phyloP scores from a whole-genome alignment of 2,329 filamentous ascomycete genomes.

The Verticillium tricorpus region DNA sequence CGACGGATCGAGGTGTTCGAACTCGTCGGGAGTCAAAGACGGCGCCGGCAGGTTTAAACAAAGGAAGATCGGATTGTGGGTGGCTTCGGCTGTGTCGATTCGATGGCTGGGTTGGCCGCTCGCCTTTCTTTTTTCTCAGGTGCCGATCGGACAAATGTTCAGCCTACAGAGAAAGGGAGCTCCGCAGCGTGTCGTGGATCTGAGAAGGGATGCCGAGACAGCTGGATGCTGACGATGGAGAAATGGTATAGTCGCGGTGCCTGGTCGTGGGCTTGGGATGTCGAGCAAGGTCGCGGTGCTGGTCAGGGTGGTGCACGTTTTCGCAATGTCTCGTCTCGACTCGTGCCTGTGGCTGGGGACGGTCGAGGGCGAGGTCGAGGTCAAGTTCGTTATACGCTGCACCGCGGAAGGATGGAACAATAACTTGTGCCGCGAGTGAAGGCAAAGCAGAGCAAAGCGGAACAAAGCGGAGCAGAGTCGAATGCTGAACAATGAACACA shows the following conservation, averaged over 20 bases:
- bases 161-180: not conserved
- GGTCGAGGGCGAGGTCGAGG: slow-evolving; percentile 2
- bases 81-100: not conserved
- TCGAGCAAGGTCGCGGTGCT: not conserved
- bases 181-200: not conserved
- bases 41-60: not conserved
- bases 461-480: too few relatives aligned
- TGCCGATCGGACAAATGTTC: not conserved
- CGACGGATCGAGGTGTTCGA: not conserved
- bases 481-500: slow-evolving; percentile 5
- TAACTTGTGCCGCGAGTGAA: not conserved
- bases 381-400: slow-evolving; percentile 1
- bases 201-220: not conserved
- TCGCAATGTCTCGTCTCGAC: not conserved
- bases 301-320: not conserved
- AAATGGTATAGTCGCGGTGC: not conserved
- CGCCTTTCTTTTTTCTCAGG: not conserved
- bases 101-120: not conserved
- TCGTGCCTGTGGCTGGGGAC: not conserved
- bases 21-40: not conserved
- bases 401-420: slow-evolving; percentile 4
- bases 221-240: not conserved
- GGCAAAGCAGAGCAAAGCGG: too few relatives aligned
- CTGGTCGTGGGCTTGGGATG: not conserved
- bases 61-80: not conserved